Percentiles rank a stretch among this genome's conserved stretches.
phyloP scores from a whole-genome alignment of 75 land plant genomes.

The Sequoia sempervirens region DNA sequence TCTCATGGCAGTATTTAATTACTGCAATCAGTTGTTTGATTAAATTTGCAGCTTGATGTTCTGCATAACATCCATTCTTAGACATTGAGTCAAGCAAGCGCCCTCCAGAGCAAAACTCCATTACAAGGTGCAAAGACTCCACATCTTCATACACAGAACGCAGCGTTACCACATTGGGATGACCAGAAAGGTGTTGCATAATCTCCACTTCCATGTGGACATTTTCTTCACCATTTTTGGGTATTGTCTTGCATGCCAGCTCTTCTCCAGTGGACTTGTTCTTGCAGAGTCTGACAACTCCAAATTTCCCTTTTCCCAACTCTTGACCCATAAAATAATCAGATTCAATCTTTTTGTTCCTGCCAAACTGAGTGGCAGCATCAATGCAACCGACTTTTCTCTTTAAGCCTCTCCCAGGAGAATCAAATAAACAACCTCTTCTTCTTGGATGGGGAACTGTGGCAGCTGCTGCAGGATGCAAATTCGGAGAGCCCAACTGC shows the following conservation, averaged over 20 bases:
- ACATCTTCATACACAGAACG: conserved; percentile 74
- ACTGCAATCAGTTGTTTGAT: conserved; percentile 53
- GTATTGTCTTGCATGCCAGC: conserved; percentile 78
- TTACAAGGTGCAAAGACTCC: conserved; percentile 73
- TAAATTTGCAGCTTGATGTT: conserved; percentile 62
- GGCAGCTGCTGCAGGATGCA: conserved; percentile 21
- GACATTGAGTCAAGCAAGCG: conserved; percentile 64
- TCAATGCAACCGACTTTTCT: conserved; percentile 67
- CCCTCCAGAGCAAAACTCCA: conserved; percentile 88
- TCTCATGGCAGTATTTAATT: conserved; percentile 74
- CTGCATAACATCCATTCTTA: conserved; percentile 48
- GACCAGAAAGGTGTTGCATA: conserved; percentile 91
- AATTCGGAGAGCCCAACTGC: neutral
- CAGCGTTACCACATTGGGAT: conserved; percentile 74
- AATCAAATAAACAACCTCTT: conserved; percentile 12
- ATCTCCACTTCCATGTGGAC: conserved; percentile 87
- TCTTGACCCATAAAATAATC: conserved; percentile 34
- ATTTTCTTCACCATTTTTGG: conserved; percentile 57
- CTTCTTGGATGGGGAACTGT: conserved; percentile 41
- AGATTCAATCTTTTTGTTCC: conserved; percentile 47
- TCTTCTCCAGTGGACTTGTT: conserved; percentile 40
- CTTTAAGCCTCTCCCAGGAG: conserved; percentile 45
- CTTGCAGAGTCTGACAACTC: conserved; percentile 53
- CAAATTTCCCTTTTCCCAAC: conserved; percentile 76
- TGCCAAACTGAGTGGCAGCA: conserved; percentile 28